Evolutionary conservation across 768 basidiomycete genomes (phyloP).

Genomic region (Panaeolus papilionaceus): DNA sequence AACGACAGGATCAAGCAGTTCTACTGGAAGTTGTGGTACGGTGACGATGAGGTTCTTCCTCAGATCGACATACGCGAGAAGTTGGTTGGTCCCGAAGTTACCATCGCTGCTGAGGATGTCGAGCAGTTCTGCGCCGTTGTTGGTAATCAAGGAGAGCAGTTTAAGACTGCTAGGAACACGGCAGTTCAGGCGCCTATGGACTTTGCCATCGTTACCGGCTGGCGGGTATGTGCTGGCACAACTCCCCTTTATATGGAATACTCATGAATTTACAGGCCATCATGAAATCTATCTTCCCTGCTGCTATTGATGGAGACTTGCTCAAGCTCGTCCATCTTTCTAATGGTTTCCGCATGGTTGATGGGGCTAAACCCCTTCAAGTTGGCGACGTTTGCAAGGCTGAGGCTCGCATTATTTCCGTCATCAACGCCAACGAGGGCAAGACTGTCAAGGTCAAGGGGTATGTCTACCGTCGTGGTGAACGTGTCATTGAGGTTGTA

Average conservation of each 20-base stretch:
- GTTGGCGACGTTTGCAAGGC: conserved; percentile 92
- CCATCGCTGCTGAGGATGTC: conserved; percentile 75
- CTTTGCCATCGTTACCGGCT: conserved; percentile 97
- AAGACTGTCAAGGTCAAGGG: conserved; percentile 94
- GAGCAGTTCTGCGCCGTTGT: conserved; percentile 93
- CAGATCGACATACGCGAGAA: conserved; percentile 80
- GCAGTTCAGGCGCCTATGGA: conserved; percentile 94
- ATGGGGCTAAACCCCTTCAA: conserved; percentile 75
- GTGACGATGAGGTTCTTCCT: conserved; percentile 80
- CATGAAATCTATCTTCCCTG: conserved; percentile 98
- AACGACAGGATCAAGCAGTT: conserved; percentile 95
- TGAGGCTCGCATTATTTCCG: conserved; percentile 87
- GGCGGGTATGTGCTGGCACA: conserved; percentile 74
- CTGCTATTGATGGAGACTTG: conserved; percentile 89
- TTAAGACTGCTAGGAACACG: conserved; percentile 77
- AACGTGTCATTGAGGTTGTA: conserved; percentile 89
- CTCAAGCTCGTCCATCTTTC: conserved; percentile 96
- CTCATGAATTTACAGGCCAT: conserved; percentile 71
- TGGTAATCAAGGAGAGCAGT: conserved; percentile 91
- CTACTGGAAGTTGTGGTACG: conserved; percentile 99
- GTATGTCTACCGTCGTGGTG: conserved; percentile 74
- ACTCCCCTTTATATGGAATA: conserved; percentile 11
- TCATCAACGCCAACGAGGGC: conserved; percentile 89
- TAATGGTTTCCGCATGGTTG: conserved; percentile 92
- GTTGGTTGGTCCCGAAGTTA: conserved; percentile 88